Evolutionary conservation across 306 rosid species (phyloP).

Genomic region (Herpetospermum pedunculosum): DNA sequence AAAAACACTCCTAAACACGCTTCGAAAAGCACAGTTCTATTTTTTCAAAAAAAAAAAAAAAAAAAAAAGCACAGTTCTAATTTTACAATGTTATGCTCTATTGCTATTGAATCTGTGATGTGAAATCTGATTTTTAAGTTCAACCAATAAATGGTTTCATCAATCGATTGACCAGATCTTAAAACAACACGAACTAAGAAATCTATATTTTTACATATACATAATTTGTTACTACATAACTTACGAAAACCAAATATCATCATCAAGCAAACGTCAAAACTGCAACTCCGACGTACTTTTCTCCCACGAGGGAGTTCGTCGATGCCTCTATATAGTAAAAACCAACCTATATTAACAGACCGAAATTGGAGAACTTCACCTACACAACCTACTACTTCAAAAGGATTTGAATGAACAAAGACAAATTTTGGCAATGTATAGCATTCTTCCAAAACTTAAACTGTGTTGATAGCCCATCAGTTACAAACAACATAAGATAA

Average conservation of each 20-base stretch:
- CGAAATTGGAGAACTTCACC: neutral
- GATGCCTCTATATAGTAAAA: neutral
- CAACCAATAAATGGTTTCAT: neutral
- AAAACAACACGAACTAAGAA: neutral
- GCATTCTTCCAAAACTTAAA: neutral
- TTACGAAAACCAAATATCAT: neutral
- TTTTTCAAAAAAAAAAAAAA: too few species aligned
- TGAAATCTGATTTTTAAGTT: too few species aligned
- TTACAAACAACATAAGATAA: neutral
- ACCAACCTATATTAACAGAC: neutral
- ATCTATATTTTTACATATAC: neutral
- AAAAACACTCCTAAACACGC: too few species aligned
- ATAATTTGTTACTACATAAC: neutral
- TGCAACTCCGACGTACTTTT: neutral
- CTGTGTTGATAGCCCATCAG: neutral
- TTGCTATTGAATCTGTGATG: too few species aligned
- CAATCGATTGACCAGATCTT: neutral
- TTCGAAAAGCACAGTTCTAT: too few species aligned
- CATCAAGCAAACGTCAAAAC: neutral
- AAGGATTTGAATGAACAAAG: neutral
- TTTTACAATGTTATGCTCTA: too few species aligned
- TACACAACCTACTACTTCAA: neutral
- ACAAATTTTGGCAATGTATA: neutral
- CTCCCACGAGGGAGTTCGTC: neutral
- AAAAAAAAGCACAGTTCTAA: too few species aligned